Base-by-base conservation (phyloP, 2,329 filamentous ascomycete genomes). In the Fusarium guadeloupense region DNA sequence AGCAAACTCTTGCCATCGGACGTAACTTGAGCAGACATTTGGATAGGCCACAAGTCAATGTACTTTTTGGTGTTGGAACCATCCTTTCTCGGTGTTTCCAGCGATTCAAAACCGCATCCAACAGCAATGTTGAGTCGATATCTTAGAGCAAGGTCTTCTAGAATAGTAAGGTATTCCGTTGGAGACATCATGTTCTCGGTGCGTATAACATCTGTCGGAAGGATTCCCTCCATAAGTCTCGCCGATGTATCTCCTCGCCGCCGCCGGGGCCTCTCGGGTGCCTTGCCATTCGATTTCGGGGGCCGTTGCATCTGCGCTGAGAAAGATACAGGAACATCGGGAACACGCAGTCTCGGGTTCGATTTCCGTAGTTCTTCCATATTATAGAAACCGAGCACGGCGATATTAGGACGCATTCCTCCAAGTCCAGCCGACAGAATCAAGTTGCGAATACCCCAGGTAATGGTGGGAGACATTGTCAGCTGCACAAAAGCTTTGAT, bases 401-500 rank as follows among this genome's bases (percentile, higher is more conserved):
- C 92, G 61, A 96, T 93, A 63, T 96, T 96, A 0, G 92, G 92
- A 35, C 92, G 81, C 92, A 96, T 96, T 13, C 92, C 92, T 5
- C 92, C 92, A 3, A 96, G 78, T 0, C 92, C 92, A 14, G 92
- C 89, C 10, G 89, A 91, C 9, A 96, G 76, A 9, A 95, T 90
- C 39, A 96, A 81, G 68, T 96, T 96, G 17, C 92, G 83, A 19
- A 92, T 85, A 1, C 92, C 92, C 92, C 92, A 96, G 68, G 90
- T 92, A 25, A 93, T 85, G 4, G 87, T 86, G 0, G 92, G 92
- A 1, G 91, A 92, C 72, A 96, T 91, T 13, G 90, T 87, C 45
- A 96, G 85, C 66, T 96, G 93, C 12, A 96, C 89, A 71, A 96
- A 96, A 0, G 92, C 92, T 74, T 96, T 96, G 71, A 96, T 92